A percentile compares a stretch with the other conserved stretches of the same genome.
Evolutionary conservation across 1,284 basidiomycete genomes (phyloP).

Genomic region (Kwoniella shivajii): DNA sequence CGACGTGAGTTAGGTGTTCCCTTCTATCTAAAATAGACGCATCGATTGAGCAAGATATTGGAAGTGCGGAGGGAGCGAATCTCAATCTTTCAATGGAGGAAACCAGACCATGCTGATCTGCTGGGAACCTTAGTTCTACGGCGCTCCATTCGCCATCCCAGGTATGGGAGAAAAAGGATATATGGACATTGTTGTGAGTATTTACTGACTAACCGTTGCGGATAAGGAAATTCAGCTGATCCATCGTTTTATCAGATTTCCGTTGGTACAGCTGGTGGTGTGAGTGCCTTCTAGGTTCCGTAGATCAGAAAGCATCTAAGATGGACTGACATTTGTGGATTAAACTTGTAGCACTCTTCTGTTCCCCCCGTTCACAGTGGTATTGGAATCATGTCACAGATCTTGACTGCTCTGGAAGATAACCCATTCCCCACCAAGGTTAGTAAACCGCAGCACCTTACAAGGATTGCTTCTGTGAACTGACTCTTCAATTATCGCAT

Average conservation of each 20-base stretch:
- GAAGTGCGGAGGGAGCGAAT: no score
- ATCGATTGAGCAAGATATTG: no score
- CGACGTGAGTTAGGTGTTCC: constrained; percentile 36
- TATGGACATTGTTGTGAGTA: constrained; percentile 40
- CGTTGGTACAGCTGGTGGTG: constrained; percentile 50
- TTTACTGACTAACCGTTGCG: no score
- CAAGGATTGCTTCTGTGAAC: no score
- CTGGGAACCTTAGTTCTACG: constrained; percentile 32
- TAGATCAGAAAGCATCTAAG: no score
- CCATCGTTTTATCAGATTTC: constrained; percentile 29
- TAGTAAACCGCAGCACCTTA: no score
- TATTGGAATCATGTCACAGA: constrained; percentile 55
- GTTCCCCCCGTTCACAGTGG: constrained; percentile 55
- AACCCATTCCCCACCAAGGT: constrained; percentile 50
- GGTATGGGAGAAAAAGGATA: constrained; percentile 52
- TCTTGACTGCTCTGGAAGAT: constrained; percentile 53
- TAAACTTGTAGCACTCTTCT: constrained; percentile 54
- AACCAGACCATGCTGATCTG: neutral
- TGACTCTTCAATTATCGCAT: neutral
- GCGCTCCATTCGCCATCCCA: constrained; percentile 45
- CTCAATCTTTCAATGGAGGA: no score
- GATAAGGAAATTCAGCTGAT: constrained; percentile 1
- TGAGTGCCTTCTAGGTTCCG: constrained; percentile 25
- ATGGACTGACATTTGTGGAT: no score
- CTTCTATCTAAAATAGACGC: no score